Conservation (phyloP, 2,329 filamentous ascomycete species). For the Fusarium sp. region DNA sequence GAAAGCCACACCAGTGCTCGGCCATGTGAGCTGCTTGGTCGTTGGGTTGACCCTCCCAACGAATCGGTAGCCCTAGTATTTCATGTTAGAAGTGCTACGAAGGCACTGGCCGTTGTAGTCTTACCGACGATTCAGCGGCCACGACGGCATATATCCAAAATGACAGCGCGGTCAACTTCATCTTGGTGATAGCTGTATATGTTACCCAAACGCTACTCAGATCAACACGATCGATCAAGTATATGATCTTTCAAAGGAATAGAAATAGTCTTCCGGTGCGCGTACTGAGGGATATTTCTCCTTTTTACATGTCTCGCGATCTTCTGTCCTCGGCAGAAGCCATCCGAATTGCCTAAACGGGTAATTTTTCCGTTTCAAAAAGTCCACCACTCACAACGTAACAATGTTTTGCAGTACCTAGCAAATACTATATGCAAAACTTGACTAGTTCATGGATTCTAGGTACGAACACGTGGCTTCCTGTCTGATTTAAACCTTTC, state of each 20-base stretch:
- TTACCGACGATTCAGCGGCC: constrained; percentile 17
- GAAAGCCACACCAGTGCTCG: constrained; percentile 57
- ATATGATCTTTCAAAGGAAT: background rate
- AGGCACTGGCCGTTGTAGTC: background rate
- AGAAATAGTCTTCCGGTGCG: too few species aligned
- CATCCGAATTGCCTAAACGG: constrained; percentile 32
- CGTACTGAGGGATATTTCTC: background rate
- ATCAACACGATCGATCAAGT: background rate
- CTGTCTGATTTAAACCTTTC: too few species aligned
- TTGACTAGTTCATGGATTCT: background rate
- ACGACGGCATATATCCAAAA: constrained; percentile 13
- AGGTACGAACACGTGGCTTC: background rate
- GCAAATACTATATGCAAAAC: background rate
- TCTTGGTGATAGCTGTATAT: background rate
- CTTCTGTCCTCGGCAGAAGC: constrained; percentile 3
- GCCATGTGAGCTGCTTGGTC: constrained; percentile 59
- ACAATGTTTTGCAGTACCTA: background rate
- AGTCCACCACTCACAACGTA: constrained; percentile 27
- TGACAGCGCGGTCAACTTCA: constrained; percentile 13
- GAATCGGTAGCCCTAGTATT: constrained; percentile 36
- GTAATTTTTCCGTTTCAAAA: constrained; percentile 2
- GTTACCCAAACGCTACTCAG: too few species aligned
- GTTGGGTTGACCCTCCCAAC: constrained; percentile 58
- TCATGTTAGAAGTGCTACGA: background rate
- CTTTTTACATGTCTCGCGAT: constrained; percentile 3